A percentile compares a stretch with the other conserved stretches of the same genome.
These are phyloP conservation scores for Candida broadrunensis DNA, from an alignment of 805 yeast species.

Conservation along the genomic window DNA sequence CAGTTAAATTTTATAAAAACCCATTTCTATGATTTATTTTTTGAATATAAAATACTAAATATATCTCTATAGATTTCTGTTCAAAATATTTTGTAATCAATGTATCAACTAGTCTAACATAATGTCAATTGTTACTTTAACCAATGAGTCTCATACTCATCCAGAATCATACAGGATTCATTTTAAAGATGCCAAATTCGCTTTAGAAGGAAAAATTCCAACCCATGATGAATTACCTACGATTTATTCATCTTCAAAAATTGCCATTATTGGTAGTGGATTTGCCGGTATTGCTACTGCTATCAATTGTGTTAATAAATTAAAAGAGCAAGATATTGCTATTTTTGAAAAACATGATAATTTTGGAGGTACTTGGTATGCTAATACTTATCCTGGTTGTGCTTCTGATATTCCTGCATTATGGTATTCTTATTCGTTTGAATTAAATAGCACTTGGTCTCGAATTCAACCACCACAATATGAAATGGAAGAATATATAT, in stretches of 20 bases:
- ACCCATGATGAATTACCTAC: constrained; percentile 16
- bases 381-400: constrained; percentile 44
- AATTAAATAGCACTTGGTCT: constrained; percentile 35
- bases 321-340: constrained; percentile 26
- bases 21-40: no score
- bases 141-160: constrained; percentile 27
- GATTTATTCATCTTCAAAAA: constrained; percentile 21
- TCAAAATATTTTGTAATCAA: no score
- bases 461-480: constrained; percentile 38
- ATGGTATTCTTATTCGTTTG: constrained; percentile 36
- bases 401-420: constrained; percentile 44
- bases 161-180: constrained; percentile 29
- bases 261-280: constrained; percentile 41
- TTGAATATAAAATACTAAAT: no score
- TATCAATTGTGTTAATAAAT: constrained; percentile 20
- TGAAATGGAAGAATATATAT: constrained; percentile 41
- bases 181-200: constrained; percentile 21
- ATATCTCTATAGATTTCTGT: no score
- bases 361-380: constrained; percentile 46
- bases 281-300: constrained; percentile 37
- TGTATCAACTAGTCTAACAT: no score
- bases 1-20: no score
- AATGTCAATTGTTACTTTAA: constrained; percentile 26
- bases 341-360: constrained; percentile 37
- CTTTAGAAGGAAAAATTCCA: constrained; percentile 16